phyloP scores from a whole-genome alignment of 2,329 filamentous ascomycete species.

The Bertia moriformis region DNA sequence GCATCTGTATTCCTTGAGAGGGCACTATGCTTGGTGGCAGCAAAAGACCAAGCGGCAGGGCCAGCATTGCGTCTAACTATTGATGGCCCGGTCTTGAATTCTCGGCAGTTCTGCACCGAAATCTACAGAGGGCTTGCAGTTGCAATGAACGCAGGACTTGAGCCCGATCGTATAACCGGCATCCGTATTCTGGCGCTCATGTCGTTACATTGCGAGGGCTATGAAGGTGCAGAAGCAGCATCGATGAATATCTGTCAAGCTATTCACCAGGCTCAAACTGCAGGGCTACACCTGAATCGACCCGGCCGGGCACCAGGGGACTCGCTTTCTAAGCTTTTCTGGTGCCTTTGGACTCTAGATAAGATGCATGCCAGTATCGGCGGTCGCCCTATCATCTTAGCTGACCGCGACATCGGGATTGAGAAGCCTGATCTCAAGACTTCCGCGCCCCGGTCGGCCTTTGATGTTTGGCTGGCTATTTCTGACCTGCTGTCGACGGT shows the following conservation, averaged over 20 bases:
- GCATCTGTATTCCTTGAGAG: conserved; percentile 18
- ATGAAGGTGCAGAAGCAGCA: conserved; percentile 20
- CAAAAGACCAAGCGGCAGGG: conserved; percentile 16
- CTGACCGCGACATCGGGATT: conserved; percentile 21
- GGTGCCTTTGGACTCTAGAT: conserved; percentile 22
- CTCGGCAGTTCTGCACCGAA: conserved; percentile 20
- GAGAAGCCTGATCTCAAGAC: conserved; percentile 10
- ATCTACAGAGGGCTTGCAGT: conserved; percentile 18
- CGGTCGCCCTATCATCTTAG: conserved; percentile 19
- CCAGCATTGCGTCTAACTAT: conserved; percentile 14
- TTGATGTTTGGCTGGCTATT: conserved; percentile 19
- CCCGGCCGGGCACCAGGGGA: conserved; percentile 14
- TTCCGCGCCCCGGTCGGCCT: conserved; percentile 8
- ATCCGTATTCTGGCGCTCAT: conserved; percentile 20
- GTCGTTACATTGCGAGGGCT: conserved; percentile 22
- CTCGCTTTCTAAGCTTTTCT: conserved; percentile 16
- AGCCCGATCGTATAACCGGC: conserved; percentile 17
- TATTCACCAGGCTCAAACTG: conserved; percentile 21
- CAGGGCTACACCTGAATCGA: conserved; percentile 19
- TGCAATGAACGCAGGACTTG: conserved; percentile 19
- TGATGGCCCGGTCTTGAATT: conserved; percentile 13
- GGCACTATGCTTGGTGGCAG: conserved; percentile 21
- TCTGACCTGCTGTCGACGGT: conserved; percentile 19
- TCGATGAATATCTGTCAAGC: conserved; percentile 21
- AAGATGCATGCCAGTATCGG: conserved; percentile 23